phyloP scores from a whole-genome alignment of 2,329 filamentous ascomycete genomes.

The Aspergillus glaucus region DNA sequence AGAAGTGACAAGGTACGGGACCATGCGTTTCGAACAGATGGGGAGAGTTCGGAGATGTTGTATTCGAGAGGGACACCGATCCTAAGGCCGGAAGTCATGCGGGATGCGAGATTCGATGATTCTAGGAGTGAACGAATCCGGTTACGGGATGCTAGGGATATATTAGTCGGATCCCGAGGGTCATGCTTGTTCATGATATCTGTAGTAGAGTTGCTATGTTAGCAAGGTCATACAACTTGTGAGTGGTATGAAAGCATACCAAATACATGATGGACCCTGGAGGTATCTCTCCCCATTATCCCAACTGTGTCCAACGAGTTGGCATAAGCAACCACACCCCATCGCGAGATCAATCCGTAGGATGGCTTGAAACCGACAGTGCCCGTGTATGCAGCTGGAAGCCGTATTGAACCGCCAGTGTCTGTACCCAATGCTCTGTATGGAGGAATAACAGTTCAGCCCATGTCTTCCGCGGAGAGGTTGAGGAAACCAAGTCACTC shows the following conservation, averaged over 20 bases:
- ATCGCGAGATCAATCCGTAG: slow-evolving; percentile 79
- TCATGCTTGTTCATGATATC: slow-evolving; percentile 57
- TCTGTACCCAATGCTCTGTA: slow-evolving; percentile 76
- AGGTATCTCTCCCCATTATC: slow-evolving; percentile 56
- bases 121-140: slow-evolving; percentile 43
- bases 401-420: slow-evolving; percentile 79
- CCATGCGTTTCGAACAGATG: slow-evolving; percentile 66
- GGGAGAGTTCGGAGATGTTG: slow-evolving; percentile 74
- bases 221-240: slow-evolving; percentile 1
- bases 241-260: slow-evolving; percentile 30
- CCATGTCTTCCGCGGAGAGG: background rate
- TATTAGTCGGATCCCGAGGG: slow-evolving; percentile 65
- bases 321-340: slow-evolving; percentile 83
- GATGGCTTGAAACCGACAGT: slow-evolving; percentile 84
- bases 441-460: slow-evolving; percentile 4
- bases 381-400: slow-evolving; percentile 82
- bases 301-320: slow-evolving; percentile 91
- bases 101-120: slow-evolving; percentile 14
- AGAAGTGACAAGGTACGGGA: slow-evolving; percentile 54
- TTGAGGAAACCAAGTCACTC: slow-evolving; percentile 20
- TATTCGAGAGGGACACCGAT: slow-evolving; percentile 68
- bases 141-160: slow-evolving; percentile 52
- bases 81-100: slow-evolving; percentile 32
- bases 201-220: slow-evolving; percentile 31
- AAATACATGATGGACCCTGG: slow-evolving; percentile 49